Percentiles rank a stretch among this genome's conserved stretches.
phyloP scores from a whole-genome alignment of 805 yeast species.

The Crinitomyces ghanaensis region DNA sequence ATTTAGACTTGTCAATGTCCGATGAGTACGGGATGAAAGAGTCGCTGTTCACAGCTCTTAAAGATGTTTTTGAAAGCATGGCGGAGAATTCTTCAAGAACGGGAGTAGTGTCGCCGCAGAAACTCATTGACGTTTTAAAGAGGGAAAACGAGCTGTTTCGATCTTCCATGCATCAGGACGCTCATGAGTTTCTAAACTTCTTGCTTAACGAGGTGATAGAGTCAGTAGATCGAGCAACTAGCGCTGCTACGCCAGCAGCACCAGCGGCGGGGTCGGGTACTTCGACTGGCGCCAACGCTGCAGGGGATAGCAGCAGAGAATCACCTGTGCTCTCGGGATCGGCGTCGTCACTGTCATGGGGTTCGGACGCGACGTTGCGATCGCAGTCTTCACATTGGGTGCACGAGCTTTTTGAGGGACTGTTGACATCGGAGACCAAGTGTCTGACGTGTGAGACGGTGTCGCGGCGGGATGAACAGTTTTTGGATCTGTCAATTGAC shows the following conservation, averaged over 20 bases:
- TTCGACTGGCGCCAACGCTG: constrained; percentile 3
- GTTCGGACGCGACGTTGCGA: no score
- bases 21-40: constrained; percentile 39
- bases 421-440: constrained; percentile 73
- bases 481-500: constrained; percentile 79
- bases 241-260: constrained; percentile 2
- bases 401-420: constrained; percentile 71
- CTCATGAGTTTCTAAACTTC: constrained; percentile 90
- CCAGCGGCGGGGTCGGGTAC: constrained; percentile 1
- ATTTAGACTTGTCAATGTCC: constrained; percentile 58
- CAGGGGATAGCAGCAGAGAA: background rate
- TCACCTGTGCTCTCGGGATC: constrained; percentile 9
- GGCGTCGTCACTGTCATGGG: no score
- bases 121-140: constrained; percentile 64
- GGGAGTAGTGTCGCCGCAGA: constrained; percentile 79
- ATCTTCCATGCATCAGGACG: constrained; percentile 94
- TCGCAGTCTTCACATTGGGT: constrained; percentile 39
- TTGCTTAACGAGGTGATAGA: constrained; percentile 62
- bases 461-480: constrained; percentile 73
- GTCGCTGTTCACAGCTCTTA: constrained; percentile 52
- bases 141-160: constrained; percentile 76
- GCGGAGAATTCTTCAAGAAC: constrained; percentile 53
- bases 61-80: constrained; percentile 79
- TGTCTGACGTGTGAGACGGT: constrained; percentile 82
- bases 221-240: constrained; percentile 24